Evolutionary conservation across 2,329 filamentous ascomycete species (phyloP).

Genomic region (Cytospora mali): DNA sequence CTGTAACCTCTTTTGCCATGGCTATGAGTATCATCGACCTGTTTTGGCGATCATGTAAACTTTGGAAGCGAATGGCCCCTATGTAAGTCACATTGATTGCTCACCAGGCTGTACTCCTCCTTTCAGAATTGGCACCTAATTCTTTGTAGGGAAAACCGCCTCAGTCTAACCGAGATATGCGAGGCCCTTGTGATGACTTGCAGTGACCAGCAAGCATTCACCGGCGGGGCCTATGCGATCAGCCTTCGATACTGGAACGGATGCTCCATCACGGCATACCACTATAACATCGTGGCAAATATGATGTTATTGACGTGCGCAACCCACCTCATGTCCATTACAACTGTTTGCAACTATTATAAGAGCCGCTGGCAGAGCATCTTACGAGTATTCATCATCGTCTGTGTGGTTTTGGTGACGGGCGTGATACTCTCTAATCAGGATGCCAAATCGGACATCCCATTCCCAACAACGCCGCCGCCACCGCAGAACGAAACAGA

Average conservation of each 20-base stretch:
- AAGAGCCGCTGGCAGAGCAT: conserved; percentile 35
- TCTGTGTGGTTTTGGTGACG: conserved; percentile 37
- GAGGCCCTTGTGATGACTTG: conserved; percentile 39
- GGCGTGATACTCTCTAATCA: conserved; percentile 32
- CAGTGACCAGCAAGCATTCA: conserved; percentile 44
- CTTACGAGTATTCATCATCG: conserved; percentile 37
- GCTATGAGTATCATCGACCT: conserved; percentile 1
- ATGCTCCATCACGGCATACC: conserved; percentile 40
- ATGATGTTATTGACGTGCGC: conserved; percentile 42
- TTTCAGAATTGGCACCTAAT: not conserved
- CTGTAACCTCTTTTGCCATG: not conserved
- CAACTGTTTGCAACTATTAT: conserved; percentile 41
- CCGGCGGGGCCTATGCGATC: conserved; percentile 41
- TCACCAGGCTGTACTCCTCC: not conserved
- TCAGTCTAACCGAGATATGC: conserved; percentile 36
- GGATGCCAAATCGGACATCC: not conserved
- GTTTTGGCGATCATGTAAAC: not conserved
- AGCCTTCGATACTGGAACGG: conserved; percentile 39
- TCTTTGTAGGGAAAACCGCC: not conserved
- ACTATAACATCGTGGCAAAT: conserved; percentile 43
- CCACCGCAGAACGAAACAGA: not conserved
- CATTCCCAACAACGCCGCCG: not conserved
- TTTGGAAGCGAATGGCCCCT: not conserved
- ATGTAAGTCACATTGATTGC: not conserved
- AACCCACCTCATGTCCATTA: conserved; percentile 41